phyloP scores from a whole-genome alignment of 2,329 filamentous ascomycete genomes.

The Cladosporium sphaerospermum region DNA sequence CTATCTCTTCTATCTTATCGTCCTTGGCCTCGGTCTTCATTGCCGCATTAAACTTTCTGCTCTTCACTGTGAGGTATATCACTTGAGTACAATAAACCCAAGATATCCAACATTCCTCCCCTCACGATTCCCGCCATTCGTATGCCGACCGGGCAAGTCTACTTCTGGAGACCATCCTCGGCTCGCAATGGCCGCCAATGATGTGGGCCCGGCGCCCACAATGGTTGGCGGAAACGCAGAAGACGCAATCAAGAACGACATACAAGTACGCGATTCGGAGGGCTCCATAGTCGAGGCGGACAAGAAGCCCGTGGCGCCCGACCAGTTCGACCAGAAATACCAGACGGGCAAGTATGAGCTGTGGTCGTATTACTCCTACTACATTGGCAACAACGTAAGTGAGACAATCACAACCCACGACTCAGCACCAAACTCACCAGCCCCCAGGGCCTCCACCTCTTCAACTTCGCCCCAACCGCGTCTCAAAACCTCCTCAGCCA shows the following conservation, averaged over 20 bases:
- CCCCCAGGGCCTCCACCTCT: constrained; percentile 37
- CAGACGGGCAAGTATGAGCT: constrained; percentile 50
- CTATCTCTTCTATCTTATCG: no score
- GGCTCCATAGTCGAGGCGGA: constrained; percentile 27
- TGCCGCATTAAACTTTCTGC: no score
- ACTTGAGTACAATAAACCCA: no score
- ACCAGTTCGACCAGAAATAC: constrained; percentile 49
- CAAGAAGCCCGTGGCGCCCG: constrained; percentile 41
- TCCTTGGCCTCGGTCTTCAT: no score
- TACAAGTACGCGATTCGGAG: constrained; percentile 17
- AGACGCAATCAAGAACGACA: constrained; percentile 27
- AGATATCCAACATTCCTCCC: no score
- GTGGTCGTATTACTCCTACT: constrained; percentile 47
- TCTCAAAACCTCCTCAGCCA: constrained; percentile 60
- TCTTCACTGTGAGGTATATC: no score
- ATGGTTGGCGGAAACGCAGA: constrained; percentile 22
- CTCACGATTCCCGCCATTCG: background rate
- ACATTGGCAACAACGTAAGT: constrained; percentile 55
- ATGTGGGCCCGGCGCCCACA: constrained; percentile 26
- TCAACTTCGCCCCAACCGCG: constrained; percentile 60
- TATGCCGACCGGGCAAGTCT: background rate
- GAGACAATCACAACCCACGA: constrained; percentile 35
- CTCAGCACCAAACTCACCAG: background rate
- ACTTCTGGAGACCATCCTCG: constrained; percentile 14
- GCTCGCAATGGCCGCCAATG: constrained; percentile 27